Base-by-base conservation (phyloP, 2,329 filamentous ascomycete species). In the Didymella arachidicola region DNA sequence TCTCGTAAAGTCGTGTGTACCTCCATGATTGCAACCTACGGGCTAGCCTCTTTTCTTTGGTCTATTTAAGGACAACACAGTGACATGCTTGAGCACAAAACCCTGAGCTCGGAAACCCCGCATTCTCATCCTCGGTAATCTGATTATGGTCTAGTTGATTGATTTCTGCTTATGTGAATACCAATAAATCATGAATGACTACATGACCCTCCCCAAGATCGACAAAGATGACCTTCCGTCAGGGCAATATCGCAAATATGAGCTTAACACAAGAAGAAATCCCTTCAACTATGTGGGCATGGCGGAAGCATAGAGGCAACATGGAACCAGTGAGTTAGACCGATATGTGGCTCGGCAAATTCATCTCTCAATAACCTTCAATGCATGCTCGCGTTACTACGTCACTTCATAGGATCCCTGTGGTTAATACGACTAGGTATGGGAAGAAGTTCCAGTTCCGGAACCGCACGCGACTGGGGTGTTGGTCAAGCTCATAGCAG, bases 231-330 rank as follows among this genome's bases (percentile, higher is more conserved):
- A 7, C 3, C 1, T 14, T 7, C 32, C 6, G n/a, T 36, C 16
- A n/a, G 3, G 7, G 32, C 11, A 6, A n/a, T 7, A 36, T 7
- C 16, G n/a, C 32, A 36, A 18, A 18, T 4, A 36, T 36, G 32
- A 36, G 44, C 26, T 49, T 16, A 16, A 2, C 25, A 18, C 54
- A 51, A n/a, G 49, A 53, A 2, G 3, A 27, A 14, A 27, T 60
- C 5, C 63, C 65, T 14, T 19, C 55, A 14, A 64, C 51, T 18
- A 68, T 68, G 66, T 57, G 52, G 30, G 66, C 64, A 47, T 68
- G 66, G 66, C 44, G 66, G 51, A 68, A 68, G 43, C 66, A 68
- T 38, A 36, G 56, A 42, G 64, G 66, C 12, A 66, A 65, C 16
- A 65, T 68, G 62, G 49, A 66, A 30, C 58, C 64, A 10, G 66